Evolutionary conservation across 495 filamentous ascomycete species (phyloP), one percentile per base, ranked within the genome.

Genomic region (Aspergillus heteromorphus): DNA sequence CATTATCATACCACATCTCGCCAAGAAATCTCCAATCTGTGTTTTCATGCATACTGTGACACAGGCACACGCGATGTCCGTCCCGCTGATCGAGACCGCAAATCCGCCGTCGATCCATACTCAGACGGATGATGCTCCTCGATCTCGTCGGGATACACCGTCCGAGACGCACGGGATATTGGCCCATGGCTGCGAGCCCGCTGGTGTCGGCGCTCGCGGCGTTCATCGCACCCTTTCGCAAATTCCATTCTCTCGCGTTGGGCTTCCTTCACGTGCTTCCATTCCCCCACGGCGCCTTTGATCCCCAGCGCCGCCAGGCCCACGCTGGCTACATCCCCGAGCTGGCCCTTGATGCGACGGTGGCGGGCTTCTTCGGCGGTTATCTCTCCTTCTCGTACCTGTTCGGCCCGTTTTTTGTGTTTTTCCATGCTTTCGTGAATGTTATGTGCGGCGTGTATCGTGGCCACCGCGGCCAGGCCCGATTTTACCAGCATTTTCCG

Each of bases 261-360:
- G 62, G 84, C 76, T 68, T 86, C 78, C 34, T 81, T 76, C 57
- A 81, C 82, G 56, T 85, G 79, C 65, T 85, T 80, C 84, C 84
- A 87, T 66, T 92, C 88, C 3, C 79, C 79, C 58, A 90, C 76
- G 40, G 89, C 90, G 30, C 87, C 85, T 70, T 91, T 91, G 76
- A 95, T 87, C 64, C 91, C 89, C 29, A 95, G 74, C 2, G 88
- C 89, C 11, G 91, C 91, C 47, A 96, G 86, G 58, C 90, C 89
- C 0, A 95, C 75, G 31, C 86, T 86, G 2, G 89, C 85, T 10
- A 83, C 83, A 66, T 95, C 89, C 65, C 87, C 81, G 47, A 90
- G 58, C 51, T 86, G 77, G 16, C 86, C 86, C 67, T 88, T 95
- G 10, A 82, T 80, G 64, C 87, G 87, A 51, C 83, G 74, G 69